Base-by-base conservation (phyloP, 805 yeast genomes). In the Priceomyces carsonii region DNA sequence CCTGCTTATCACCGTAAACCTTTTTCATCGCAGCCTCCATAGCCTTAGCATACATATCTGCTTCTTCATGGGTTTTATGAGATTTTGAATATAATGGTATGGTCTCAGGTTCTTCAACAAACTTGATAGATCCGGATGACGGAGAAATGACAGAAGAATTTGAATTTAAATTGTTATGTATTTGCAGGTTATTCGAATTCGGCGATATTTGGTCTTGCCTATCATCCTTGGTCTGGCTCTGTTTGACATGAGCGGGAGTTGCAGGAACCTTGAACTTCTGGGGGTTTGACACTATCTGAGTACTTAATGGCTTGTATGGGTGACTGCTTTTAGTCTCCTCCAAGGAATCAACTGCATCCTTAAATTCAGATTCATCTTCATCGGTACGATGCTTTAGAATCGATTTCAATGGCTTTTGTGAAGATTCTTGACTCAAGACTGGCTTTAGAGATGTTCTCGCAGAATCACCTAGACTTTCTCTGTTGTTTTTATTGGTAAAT, bases 41-140 rank as follows among this genome's bases (percentile, higher is more conserved):
- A 0, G 85, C 85, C 43, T 61, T 61, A 14, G 65, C 66, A 45
- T 79, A 80, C 66, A 78, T 62, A 42, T 79, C 82, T 26, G 69
- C 74, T 16, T 13, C 14, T 7, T 23, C 26, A 7, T 23, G 26
- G 14, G 24, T 21, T 8, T 21, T 21, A 21, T 7, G 26, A 15
- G 38, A 34, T 15, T 34, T 27, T 8, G 33, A 24, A 15, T 48
- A 44, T 17, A 53, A 43, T 2, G 66, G 63, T 23, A 66, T 66
- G 5, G 70, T 66, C 38, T 66, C 67, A 7, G 64, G 66, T 8
- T 52, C 52, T 5, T 63, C 66, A 24, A 50, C 50, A 33, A 67
- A 67, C 43, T 63, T 61, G 40, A 67, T 67, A 4, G 71, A 64
- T 26, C 45, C 53, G 1, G 55, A 44, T 7, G 61, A 53, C 1